Percentiles rank a stretch among this genome's conserved stretches.
Conservation (phyloP, 2,329 filamentous ascomycete species). For the Emmonsiellopsis sp. region DNA sequence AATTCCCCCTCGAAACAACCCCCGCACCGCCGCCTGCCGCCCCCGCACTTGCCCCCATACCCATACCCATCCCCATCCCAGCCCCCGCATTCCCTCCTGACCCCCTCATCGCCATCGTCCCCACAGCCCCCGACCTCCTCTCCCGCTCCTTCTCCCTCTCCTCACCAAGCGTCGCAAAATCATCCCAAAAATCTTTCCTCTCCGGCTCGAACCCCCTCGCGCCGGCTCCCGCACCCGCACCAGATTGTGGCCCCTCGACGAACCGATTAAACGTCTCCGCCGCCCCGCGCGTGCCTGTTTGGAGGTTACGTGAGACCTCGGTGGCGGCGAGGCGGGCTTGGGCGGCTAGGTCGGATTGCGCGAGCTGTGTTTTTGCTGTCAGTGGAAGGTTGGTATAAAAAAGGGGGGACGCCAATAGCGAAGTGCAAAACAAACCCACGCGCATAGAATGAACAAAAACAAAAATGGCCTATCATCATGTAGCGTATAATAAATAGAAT, state of each 20-base stretch:
- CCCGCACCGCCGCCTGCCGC: slow-evolving; percentile 4
- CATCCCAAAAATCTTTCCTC: slow-evolving; percentile 84
- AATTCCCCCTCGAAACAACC: slow-evolving; percentile 14
- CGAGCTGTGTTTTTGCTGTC: slow-evolving; percentile 46
- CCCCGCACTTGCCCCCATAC: neutral
- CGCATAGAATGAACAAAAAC: neutral
- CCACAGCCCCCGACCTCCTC: slow-evolving; percentile 42
- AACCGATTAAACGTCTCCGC: slow-evolving; percentile 76
- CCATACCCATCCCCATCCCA: slow-evolving; percentile 9
- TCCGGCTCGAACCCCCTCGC: slow-evolving; percentile 45
- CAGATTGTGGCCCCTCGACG: slow-evolving; percentile 59
- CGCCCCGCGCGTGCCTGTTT: slow-evolving; percentile 58
- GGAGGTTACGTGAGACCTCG: slow-evolving; percentile 52
- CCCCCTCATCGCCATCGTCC: slow-evolving; percentile 56
- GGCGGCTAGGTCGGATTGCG: slow-evolving; percentile 68
- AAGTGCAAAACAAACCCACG: no score
- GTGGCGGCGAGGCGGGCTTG: slow-evolving; percentile 52
- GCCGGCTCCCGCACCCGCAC: slow-evolving; percentile 33
- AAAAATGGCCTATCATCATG: neutral
- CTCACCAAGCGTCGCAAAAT: slow-evolving; percentile 60
- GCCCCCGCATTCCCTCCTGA: slow-evolving; percentile 18
- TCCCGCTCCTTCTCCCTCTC: slow-evolving; percentile 21
- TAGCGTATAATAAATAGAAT: neutral
- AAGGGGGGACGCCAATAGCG: neutral
- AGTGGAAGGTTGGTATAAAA: neutral